Percentiles rank a stretch among this genome's conserved stretches.
These are phyloP conservation scores for Fraxinus sp. DNA, from an alignment of 305 asterid genomes.

Conservation along the genomic window DNA sequence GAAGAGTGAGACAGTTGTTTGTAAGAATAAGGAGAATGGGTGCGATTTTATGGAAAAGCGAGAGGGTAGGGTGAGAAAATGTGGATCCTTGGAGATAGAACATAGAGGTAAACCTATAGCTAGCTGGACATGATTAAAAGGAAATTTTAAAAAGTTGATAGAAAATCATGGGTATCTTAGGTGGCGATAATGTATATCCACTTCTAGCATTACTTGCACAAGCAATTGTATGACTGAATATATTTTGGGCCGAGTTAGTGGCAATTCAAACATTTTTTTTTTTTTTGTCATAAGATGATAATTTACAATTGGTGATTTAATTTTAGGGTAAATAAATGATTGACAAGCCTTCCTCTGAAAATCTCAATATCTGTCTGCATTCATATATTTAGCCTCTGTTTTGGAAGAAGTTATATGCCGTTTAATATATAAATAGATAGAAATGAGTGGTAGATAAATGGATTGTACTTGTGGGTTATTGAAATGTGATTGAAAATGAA, in stretches of 20 bases:
- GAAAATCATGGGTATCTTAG: neutral
- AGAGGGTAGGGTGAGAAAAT: neutral
- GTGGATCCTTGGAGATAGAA: neutral
- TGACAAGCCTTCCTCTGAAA: neutral
- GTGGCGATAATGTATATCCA: neutral
- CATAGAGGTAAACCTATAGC: neutral
- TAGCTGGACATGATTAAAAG: neutral
- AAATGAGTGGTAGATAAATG: neutral
- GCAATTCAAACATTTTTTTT: neutral
- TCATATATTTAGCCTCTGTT: neutral
- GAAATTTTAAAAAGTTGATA: neutral
- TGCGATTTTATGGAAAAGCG: neutral
- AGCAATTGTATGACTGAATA: neutral
- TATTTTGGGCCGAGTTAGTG: neutral
- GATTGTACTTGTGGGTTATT: neutral
- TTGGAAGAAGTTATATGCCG: neutral
- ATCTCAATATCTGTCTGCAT: neutral
- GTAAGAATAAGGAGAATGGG: neutral
- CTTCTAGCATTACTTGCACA: neutral
- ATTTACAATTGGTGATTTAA: neutral
- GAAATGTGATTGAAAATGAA: neutral
- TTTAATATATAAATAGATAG: neutral
- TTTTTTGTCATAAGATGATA: neutral
- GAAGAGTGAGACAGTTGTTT: neutral
- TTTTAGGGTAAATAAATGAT: neutral